Evolutionary conservation across 257 asterid species (phyloP).

Genomic region (Osmanthus fragrans): DNA sequence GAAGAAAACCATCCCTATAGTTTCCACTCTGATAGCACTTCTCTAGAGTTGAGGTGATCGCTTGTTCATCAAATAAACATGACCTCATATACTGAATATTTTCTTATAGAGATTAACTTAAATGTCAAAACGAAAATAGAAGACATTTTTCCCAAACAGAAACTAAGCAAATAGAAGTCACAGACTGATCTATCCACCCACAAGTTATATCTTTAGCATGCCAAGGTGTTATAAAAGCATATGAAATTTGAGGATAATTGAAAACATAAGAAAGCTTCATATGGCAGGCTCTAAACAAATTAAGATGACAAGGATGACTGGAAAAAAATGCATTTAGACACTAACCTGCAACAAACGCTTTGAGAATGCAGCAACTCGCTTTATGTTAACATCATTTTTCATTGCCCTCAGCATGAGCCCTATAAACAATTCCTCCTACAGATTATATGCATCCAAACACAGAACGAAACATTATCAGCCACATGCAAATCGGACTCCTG

Average conservation of each 20-base stretch:
- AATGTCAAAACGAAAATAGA: background rate
- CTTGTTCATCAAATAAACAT: background rate
- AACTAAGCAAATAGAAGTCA: background rate
- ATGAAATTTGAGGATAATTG: background rate
- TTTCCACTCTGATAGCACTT: background rate
- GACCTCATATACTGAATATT: background rate
- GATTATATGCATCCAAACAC: slow-evolving; percentile 11
- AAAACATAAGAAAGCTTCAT: background rate
- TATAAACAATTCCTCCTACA: slow-evolving; percentile 91
- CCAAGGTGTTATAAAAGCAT: background rate
- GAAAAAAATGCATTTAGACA: background rate
- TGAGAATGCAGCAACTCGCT: slow-evolving; percentile 85
- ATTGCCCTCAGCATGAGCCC: slow-evolving; percentile 80
- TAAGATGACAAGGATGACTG: background rate
- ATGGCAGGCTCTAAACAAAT: background rate
- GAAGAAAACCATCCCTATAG: background rate
- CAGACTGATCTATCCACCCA: background rate
- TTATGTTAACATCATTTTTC: slow-evolving; percentile 90
- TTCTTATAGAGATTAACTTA: background rate
- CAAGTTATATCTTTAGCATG: background rate
- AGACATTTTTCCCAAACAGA: background rate
- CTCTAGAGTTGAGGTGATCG: background rate
- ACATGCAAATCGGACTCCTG: slow-evolving; percentile 1
- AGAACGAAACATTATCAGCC: slow-evolving; percentile 10
- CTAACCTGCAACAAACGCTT: slow-evolving; percentile 93